Conservation (phyloP, 2,329 filamentous ascomycete genomes). For the Trichoderma gracile region DNA sequence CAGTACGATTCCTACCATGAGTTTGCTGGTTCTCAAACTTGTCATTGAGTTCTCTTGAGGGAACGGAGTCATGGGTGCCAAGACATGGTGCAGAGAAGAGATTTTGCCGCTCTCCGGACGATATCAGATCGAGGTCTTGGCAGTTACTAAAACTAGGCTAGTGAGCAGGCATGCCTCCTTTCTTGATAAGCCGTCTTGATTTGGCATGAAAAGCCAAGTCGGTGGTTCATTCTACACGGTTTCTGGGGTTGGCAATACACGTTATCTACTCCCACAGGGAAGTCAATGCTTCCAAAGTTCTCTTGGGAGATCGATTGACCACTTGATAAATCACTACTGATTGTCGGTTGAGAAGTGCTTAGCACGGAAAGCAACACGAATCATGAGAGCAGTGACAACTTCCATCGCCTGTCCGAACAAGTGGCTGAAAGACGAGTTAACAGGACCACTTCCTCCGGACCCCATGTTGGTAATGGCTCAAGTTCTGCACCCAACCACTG, state of each 20-base stretch:
- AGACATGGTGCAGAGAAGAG: neutral
- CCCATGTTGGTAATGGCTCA: too few species aligned
- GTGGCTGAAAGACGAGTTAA: neutral
- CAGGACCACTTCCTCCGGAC: too few species aligned
- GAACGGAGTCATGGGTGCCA: neutral
- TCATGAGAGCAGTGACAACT: neutral
- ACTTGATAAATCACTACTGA: neutral
- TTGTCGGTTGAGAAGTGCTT: neutral
- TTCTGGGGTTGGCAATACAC: too few species aligned
- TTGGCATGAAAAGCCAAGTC: neutral
- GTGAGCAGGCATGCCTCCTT: neutral
- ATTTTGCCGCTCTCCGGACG: neutral
- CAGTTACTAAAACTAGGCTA: too few species aligned
- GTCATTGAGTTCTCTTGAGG: neutral
- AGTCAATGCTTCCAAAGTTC: neutral
- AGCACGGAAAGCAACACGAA: neutral
- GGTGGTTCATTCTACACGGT: too few species aligned
- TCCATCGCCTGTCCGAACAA: neutral
- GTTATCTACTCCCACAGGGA: neutral
- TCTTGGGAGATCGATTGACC: too few species aligned
- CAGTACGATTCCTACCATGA: too few species aligned
- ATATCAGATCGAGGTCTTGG: neutral
- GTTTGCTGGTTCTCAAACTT: too few species aligned
- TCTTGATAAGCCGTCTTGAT: too few species aligned
- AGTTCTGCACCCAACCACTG: too few species aligned